These are phyloP conservation scores for Novymonas esmeraldas DNA, from an alignment of 208 protist genomes.

Conservation along the genomic window DNA sequence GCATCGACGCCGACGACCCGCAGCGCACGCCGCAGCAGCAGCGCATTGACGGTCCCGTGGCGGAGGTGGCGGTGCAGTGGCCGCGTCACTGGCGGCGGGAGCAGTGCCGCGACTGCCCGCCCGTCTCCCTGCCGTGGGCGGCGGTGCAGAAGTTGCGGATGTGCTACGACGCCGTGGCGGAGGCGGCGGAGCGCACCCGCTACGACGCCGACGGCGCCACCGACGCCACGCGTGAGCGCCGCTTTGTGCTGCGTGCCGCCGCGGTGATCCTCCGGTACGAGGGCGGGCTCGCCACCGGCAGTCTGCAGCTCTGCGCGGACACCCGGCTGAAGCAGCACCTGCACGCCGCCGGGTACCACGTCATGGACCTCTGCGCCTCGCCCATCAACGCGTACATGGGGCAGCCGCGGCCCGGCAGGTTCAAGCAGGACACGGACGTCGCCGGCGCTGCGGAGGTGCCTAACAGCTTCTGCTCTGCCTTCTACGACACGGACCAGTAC, in stretches of 20 bases:
- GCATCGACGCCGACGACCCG: constrained; percentile 46
- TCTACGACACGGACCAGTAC: constrained; percentile 83
- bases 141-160: constrained; percentile 68
- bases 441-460: constrained; percentile 43
- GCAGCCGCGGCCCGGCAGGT: constrained; percentile 23
- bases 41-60: constrained; percentile 62
- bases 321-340: constrained; percentile 82
- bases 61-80: constrained; percentile 57
- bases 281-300: constrained; percentile 71
- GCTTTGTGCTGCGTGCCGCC: constrained; percentile 63
- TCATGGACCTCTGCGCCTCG: constrained; percentile 88
- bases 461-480: constrained; percentile 86
- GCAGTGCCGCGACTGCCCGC: constrained; percentile 42
- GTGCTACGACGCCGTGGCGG: constrained; percentile 56
- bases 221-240: constrained; percentile 1
- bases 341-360: constrained; percentile 75
- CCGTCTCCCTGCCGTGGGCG: constrained; percentile 72
- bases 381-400: constrained; percentile 92
- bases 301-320: constrained; percentile 88
- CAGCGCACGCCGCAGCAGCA: constrained; percentile 48
- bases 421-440: constrained; percentile 14
- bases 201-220: constrained; percentile 29
- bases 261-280: constrained; percentile 81
- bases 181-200: constrained; percentile 21
- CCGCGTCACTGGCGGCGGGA: constrained; percentile 34